Evolutionary conservation across 2,329 filamentous ascomycete species (phyloP), one percentile per base, ranked within the genome.

Genomic region (Colletotrichum brevisporum): DNA sequence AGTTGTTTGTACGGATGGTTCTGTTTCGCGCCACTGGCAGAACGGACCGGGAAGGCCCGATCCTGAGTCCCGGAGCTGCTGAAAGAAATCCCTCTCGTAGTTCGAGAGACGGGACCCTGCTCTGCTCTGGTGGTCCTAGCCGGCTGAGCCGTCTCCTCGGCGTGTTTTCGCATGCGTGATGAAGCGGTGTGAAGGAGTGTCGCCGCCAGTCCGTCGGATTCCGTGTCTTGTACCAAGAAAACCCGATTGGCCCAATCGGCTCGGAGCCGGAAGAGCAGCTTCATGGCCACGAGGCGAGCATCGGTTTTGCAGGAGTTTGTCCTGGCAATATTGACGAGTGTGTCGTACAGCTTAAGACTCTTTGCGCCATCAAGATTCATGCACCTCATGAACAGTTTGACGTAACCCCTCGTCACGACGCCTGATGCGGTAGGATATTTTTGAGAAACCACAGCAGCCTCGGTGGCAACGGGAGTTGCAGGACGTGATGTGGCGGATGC

Each of bases 221-320:
- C 94, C 2, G 91, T 89, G 36, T 89, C 87, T 41, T 88, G 81
- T 8, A 90, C 90, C 61, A 97, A 83, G 67, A 92, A 94, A 4
- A 98, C 87, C 52, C 91, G 88, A 72, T 95, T 89, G 10, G 92
- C 89, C 77, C 92, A 94, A 79, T 97, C 94, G 24, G 94, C 94
- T 67, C 95, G 89, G 36, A 98, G 83, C 51, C 95, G 90, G 77
- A 97, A 95, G 2, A 98, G 83, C 51, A 95, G 81, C 75, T 93
- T 94, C 84, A 95, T 89, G 2, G 91, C 90, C 13, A 90, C 91
- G 27, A 96, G 82, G 6, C 93, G 90, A 59, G 92, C 90, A 78
- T 93, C 90, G 6, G 86, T 83, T 68, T 92, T 91, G 70, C 87
- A 89, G 39, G 85, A 82, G 31, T 83, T 84, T 16, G 87, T 87